Base-by-base conservation (phyloP, 1,139 yeast species). In the Hansenula sp. region DNA sequence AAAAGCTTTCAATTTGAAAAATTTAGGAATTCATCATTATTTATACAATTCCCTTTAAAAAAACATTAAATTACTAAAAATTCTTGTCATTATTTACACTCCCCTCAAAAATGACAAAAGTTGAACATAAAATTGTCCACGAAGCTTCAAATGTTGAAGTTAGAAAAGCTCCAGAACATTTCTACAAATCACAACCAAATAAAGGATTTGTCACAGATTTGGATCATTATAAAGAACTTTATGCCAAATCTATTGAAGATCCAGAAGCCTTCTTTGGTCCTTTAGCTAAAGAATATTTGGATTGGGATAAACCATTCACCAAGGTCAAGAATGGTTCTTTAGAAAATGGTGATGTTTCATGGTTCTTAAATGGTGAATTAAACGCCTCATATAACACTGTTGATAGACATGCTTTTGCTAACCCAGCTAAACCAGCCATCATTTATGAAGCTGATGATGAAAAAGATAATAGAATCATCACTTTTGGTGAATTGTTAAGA, bases 401-500 rank as follows among this genome's bases (percentile, higher is more conserved):
- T 55, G 99, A 93, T 70, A 82, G 98, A 72, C 96, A 89, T 63
- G 99, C 99, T 10, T 77, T 85, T 54, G 76, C 76, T 45, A 84
- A 77, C 63, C 99, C 99, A 47, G 79, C 89, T 62, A 89, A 90
- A 72, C 76, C 80, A 31, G 99, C 99, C 48, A 72, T 93, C 51
- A 85, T 91, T 57, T 91, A 87, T 71, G 99, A 93, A 72, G 97
- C 97, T 46, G 99, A 93, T 66, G 94, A 87, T 57, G 95, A 89
- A 65, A 70, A 68, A 42, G 95, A 90, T 55, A 78, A 82, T 55
- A 75, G 79, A 61, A 74, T 68, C 48, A 75, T 91, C 64, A 89
- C 98, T 36, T 93, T 79, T 66, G 89, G 86, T 49, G 94, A 93
- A 71, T 78, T 93, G 54, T 77, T 91, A 62, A 79, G 85, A 58